Percentiles rank a stretch among this genome's conserved stretches.
phyloP scores from a whole-genome alignment of 2,329 filamentous ascomycete genomes.

The Epichloe gansuensis region DNA sequence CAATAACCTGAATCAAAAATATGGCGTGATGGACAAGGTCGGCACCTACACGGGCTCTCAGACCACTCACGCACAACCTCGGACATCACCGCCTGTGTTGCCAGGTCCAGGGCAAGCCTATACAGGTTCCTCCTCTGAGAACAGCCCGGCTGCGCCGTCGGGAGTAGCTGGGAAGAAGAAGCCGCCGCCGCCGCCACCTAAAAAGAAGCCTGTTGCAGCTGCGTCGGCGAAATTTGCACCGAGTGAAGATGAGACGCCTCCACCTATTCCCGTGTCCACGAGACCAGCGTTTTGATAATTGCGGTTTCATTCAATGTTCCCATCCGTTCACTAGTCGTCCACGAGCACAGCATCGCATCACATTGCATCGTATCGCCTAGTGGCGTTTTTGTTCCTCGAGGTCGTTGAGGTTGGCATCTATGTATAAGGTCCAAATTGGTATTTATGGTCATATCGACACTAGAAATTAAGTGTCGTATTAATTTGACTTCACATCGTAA shows the following conservation, averaged over 20 bases:
- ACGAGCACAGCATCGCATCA: neutral
- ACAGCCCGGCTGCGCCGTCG: neutral
- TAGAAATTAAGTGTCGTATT: no score
- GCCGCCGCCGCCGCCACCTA: conserved; percentile 37
- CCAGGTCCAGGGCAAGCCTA: neutral
- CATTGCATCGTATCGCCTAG: neutral
- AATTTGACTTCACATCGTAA: no score
- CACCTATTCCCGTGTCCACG: conserved; percentile 40
- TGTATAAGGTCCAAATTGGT: neutral
- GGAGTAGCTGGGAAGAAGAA: conserved; percentile 35
- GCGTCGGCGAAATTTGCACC: conserved; percentile 8
- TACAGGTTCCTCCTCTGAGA: neutral
- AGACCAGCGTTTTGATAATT: conserved; percentile 31
- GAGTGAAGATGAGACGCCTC: conserved; percentile 25
- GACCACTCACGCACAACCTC: conserved; percentile 3
- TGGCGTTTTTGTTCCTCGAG: neutral
- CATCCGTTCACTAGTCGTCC: neutral
- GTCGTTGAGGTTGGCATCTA: neutral
- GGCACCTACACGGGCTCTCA: conserved; percentile 15
- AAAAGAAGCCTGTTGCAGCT: conserved; percentile 35
- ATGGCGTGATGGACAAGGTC: conserved; percentile 35
- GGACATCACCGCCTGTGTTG: neutral
- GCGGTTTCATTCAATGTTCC: neutral
- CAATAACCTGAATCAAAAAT: conserved; percentile 47
- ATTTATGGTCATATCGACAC: neutral